Conservation (phyloP, 148 eudicot species). For the Oxyria digyna region DNA sequence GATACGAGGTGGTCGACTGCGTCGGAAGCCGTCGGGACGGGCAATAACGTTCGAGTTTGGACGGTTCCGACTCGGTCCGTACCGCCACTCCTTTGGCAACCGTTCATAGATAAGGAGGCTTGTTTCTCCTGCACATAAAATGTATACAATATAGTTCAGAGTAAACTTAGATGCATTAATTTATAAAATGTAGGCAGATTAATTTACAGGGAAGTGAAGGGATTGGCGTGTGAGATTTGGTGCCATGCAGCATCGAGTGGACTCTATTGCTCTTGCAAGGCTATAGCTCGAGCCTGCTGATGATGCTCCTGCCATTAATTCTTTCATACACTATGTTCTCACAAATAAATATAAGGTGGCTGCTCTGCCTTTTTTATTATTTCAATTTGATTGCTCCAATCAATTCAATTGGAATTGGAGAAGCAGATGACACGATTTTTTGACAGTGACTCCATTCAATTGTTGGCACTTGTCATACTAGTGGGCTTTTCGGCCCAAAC, state of each 20-base stretch:
- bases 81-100: slow-evolving; percentile 40
- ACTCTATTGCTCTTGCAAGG: not conserved
- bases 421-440: no score
- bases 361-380: no score
- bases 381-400: no score
- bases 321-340: no score
- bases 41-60: slow-evolving; percentile 47
- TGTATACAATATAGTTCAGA: no score
- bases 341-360: no score
- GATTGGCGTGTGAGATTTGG: slow-evolving; percentile 2
- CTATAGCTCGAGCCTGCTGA: not conserved
- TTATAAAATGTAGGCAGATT: no score
- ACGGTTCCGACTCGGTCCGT: slow-evolving; percentile 37
- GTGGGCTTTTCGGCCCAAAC: no score
- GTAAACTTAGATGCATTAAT: not conserved
- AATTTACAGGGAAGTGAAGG: not conserved
- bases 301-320: not conserved
- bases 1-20: slow-evolving; percentile 49
- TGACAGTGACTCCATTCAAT: no score
- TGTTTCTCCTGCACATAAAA: not conserved
- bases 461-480: no score
- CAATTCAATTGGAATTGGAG: no score
- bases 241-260: not conserved
- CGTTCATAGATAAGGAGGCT: slow-evolving; percentile 48
- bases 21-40: slow-evolving; percentile 28